Conservation (phyloP, 2,329 filamentous ascomycete species). For the Alternaria sp. region DNA sequence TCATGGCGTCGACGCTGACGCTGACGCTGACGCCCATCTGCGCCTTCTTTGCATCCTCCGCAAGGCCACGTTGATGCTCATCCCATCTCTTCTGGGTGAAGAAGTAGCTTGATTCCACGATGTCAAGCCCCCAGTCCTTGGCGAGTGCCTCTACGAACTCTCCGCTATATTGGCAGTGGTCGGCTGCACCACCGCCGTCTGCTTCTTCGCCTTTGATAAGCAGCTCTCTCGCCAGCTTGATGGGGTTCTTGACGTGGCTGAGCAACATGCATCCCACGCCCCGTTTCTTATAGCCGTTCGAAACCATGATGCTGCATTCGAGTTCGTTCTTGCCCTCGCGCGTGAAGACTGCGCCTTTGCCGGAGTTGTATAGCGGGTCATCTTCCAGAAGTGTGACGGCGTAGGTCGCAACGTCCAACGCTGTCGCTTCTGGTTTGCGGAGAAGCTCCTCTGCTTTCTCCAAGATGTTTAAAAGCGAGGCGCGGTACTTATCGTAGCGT, state of each 20-base stretch:
- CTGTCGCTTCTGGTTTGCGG: conserved; percentile 54
- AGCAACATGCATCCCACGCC: conserved; percentile 79
- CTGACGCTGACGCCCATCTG: conserved; percentile 14
- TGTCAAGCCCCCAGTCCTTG: conserved; percentile 69
- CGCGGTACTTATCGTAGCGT: conserved; percentile 47
- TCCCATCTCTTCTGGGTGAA: conserved; percentile 81
- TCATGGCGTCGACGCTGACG: conserved; percentile 29
- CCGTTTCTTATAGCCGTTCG: conserved; percentile 72
- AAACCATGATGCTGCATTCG: conserved; percentile 87
- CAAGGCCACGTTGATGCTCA: conserved; percentile 70
- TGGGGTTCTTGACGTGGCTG: conserved; percentile 77
- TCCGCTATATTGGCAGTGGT: conserved; percentile 74
- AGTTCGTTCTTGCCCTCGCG: conserved; percentile 82
- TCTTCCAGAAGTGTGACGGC: conserved; percentile 80
- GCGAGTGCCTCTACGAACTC: conserved; percentile 73
- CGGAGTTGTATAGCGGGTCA: conserved; percentile 82
- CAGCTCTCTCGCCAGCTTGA: conserved; percentile 74
- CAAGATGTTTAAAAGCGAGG: conserved; percentile 49
- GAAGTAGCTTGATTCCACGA: conserved; percentile 74
- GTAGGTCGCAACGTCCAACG: conserved; percentile 75
- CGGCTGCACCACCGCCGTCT: conserved; percentile 65
- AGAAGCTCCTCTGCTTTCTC: conserved; percentile 34
- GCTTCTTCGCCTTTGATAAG: conserved; percentile 71
- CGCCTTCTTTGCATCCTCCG: conserved; percentile 55
- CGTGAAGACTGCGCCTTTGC: conserved; percentile 85